phyloP scores from a whole-genome alignment of 1,284 basidiomycete species.

The Sanghuangporus weigelae region DNA sequence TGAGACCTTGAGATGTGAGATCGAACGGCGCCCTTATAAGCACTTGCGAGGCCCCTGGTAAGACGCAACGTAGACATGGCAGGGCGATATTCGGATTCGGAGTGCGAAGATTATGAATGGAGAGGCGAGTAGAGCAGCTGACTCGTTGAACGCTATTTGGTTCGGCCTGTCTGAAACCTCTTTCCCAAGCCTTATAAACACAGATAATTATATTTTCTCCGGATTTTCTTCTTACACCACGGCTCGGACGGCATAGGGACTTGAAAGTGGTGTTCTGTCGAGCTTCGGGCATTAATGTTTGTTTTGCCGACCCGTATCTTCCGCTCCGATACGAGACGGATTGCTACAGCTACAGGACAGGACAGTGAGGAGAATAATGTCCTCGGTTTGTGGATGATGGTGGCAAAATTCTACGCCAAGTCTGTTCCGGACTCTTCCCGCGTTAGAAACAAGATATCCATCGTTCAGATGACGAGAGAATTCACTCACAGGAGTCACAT shows the following conservation, averaged over 20 bases:
- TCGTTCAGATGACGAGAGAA: not conserved
- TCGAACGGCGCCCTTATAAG: constrained; percentile 16
- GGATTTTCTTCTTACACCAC: not conserved
- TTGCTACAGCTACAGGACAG: not conserved
- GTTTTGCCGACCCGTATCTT: not conserved
- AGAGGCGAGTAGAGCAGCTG: constrained; percentile 8
- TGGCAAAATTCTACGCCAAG: not conserved
- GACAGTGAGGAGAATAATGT: not conserved
- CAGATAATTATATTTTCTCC: not conserved
- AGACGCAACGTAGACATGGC: constrained; percentile 16
- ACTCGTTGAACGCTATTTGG: constrained; percentile 2
- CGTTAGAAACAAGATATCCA: not conserved
- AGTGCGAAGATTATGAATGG: not conserved
- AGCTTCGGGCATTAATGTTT: not conserved
- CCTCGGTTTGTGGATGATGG: not conserved
- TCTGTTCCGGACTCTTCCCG: not conserved
- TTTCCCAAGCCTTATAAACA: not conserved
- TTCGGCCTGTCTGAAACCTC: not conserved
- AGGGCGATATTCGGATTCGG: not conserved
- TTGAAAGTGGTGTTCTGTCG: not conserved
- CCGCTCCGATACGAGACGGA: not conserved
- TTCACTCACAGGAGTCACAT: constrained; percentile 1
- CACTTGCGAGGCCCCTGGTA: constrained; percentile 10
- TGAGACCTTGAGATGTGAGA: constrained; percentile 14
- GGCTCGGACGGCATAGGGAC: not conserved